These are phyloP conservation scores for Cryptococcus amylolentus DNA, from an alignment of 1,284 basidiomycete genomes.

Conservation along the genomic window DNA sequence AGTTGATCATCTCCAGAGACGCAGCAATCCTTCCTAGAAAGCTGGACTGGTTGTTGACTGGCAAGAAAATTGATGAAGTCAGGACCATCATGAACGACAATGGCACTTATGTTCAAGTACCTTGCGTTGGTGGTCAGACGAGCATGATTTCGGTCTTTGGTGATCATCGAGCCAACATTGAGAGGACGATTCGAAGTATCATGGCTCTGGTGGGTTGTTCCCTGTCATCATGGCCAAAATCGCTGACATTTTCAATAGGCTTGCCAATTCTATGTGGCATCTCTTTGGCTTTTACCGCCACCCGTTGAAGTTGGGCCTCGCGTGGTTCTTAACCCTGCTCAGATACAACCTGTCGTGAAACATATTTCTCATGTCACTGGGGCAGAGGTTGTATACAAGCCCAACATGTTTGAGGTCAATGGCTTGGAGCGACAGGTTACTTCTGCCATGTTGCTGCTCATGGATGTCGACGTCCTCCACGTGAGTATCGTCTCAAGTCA, in stretches of 20 bases:
- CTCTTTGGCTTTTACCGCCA: conserved; percentile 90
- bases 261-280: conserved; percentile 92
- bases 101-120: conserved; percentile 91
- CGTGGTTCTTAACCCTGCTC: conserved; percentile 70
- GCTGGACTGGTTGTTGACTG: conserved; percentile 95
- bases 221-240: conserved; percentile 6
- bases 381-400: conserved; percentile 94
- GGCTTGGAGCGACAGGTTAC: conserved; percentile 93
- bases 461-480: conserved; percentile 88
- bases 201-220: conserved; percentile 78
- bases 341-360: conserved; percentile 80
- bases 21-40: conserved; percentile 93
- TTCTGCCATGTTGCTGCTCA: conserved; percentile 75
- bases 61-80: conserved; percentile 77
- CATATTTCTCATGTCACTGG: conserved; percentile 82
- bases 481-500: conserved; percentile 49
- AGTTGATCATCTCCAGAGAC: conserved; percentile 85
- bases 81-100: conserved; percentile 93
- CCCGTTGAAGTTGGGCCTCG: conserved; percentile 87
- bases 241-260: conserved; percentile 56
- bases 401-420: conserved; percentile 95
- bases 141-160: conserved; percentile 92
- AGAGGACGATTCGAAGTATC: conserved; percentile 87
- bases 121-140: conserved; percentile 65
- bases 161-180: conserved; percentile 90